A percentile compares a stretch with the other conserved stretches of the same genome.
phyloP scores from a whole-genome alignment of 2,329 filamentous ascomycete species.

The Neobulgaria alba region DNA sequence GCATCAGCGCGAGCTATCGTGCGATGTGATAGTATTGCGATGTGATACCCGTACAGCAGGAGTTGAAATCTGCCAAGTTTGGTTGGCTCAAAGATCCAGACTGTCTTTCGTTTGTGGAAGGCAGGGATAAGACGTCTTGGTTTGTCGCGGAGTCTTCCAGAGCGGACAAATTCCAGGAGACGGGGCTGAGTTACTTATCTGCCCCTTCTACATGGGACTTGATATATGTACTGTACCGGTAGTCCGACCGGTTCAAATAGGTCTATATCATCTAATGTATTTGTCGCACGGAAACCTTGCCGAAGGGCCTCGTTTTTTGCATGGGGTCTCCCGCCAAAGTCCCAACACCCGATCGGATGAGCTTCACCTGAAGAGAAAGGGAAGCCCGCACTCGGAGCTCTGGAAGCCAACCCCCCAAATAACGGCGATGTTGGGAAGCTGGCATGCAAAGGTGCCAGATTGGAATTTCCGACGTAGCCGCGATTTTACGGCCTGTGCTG shows the following conservation, averaged over 20 bases:
- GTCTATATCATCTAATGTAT: background rate
- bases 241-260: background rate
- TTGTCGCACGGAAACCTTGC: background rate
- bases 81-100: background rate
- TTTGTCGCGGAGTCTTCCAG: too few species aligned
- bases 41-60: background rate
- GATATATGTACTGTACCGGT: background rate
- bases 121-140: too few species aligned
- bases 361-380: background rate
- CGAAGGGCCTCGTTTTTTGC: too few species aligned
- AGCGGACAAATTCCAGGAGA: too few species aligned
- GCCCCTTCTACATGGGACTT: background rate
- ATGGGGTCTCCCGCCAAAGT: background rate
- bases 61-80: background rate
- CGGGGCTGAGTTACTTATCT: background rate
- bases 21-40: background rate
- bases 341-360: too few species aligned
- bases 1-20: too few species aligned
- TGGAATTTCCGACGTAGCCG: background rate
- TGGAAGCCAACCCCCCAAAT: background rate
- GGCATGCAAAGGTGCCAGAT: too few species aligned
- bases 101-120: background rate
- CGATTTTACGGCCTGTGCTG: background rate
- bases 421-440: too few species aligned
- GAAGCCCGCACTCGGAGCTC: background rate